Evolutionary conservation across 2,329 filamentous ascomycete species (phyloP).

Genomic region (Teratosphaeria viscida): DNA sequence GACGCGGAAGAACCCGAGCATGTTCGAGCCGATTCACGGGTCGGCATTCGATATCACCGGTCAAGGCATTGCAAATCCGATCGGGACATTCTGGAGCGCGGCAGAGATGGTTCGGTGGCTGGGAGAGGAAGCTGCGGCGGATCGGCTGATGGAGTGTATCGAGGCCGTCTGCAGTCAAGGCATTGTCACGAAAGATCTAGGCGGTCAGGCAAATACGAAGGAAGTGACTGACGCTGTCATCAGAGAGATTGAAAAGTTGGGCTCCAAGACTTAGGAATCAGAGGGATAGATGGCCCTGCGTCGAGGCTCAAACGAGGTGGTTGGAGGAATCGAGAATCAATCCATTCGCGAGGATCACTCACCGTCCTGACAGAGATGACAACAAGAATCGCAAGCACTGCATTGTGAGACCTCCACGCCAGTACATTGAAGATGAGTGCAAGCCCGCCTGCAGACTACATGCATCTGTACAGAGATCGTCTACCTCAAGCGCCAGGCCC

Average conservation of each 20-base stretch:
- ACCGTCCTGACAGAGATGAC: neutral
- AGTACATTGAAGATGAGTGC: neutral
- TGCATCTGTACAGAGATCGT: neutral
- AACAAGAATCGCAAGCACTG: neutral
- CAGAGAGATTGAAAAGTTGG: conserved; percentile 34
- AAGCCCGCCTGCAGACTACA: neutral
- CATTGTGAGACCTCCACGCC: neutral
- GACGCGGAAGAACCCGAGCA: conserved; percentile 47
- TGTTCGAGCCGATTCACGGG: conserved; percentile 56
- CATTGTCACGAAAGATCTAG: conserved; percentile 50
- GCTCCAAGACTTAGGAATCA: conserved; percentile 9
- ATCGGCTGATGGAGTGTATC: conserved; percentile 47
- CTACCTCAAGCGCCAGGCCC: neutral
- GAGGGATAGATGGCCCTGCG: neutral
- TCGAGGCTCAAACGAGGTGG: neutral
- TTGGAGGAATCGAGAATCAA: neutral
- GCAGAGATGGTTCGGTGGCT: conserved; percentile 58
- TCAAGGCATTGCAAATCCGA: conserved; percentile 51
- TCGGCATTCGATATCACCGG: conserved; percentile 56
- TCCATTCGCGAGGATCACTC: too few species aligned
- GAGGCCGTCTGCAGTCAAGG: conserved; percentile 47
- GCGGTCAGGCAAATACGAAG: conserved; percentile 46
- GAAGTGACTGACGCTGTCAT: conserved; percentile 50
- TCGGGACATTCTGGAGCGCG: conserved; percentile 59
- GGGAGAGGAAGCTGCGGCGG: conserved; percentile 43